These are phyloP conservation scores for Colletotrichum liriopes DNA, from an alignment of 2,329 filamentous ascomycete genomes.

Conservation along the genomic window DNA sequence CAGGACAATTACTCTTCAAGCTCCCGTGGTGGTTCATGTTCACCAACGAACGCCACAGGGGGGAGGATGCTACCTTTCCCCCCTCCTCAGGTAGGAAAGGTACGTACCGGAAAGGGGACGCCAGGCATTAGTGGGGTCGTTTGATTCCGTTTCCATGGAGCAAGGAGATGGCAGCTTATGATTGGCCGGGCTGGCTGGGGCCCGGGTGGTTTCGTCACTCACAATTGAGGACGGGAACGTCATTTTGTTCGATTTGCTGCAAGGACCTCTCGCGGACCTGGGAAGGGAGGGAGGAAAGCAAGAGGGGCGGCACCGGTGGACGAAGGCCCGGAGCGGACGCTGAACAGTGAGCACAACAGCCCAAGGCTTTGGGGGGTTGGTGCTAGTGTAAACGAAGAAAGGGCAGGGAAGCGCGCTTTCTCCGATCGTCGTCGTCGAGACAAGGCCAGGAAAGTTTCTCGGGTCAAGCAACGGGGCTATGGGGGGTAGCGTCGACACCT, in stretches of 20 bases:
- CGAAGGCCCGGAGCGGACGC: neutral
- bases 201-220: constrained; percentile 23
- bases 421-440: constrained; percentile 1
- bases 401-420: neutral
- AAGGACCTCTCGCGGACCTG: constrained; percentile 22
- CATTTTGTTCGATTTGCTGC: constrained; percentile 35
- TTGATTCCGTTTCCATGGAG: constrained; percentile 17
- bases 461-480: constrained; percentile 4
- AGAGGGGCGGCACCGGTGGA: neutral
- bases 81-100: neutral
- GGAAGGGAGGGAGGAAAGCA: constrained; percentile 9
- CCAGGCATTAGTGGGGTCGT: neutral
- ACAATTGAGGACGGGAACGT: constrained; percentile 36
- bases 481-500: constrained; percentile 8
- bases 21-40: constrained; percentile 9
- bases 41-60: constrained; percentile 29
- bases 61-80: neutral
- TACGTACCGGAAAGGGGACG: neutral
- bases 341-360: neutral
- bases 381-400: neutral
- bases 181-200: constrained; percentile 13
- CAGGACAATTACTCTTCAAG: neutral
- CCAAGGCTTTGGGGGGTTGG: neutral
- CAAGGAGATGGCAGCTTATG: neutral
- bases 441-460: neutral